phyloP scores from a whole-genome alignment of 2,329 filamentous ascomycete species.

The Cytospora chrysosperma region DNA sequence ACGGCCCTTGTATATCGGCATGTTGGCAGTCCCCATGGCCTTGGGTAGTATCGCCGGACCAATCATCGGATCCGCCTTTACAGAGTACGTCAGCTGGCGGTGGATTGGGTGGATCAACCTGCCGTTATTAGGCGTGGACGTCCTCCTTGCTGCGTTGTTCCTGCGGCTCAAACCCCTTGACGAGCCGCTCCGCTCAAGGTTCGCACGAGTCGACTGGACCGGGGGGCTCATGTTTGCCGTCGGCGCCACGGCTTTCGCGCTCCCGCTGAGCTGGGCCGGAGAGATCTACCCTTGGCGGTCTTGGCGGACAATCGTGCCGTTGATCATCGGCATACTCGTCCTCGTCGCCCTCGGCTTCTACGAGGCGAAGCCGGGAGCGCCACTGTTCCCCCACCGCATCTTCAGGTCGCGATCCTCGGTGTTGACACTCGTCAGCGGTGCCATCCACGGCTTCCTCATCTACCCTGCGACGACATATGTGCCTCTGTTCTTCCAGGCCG shows the following conservation, averaged over 20 bases:
- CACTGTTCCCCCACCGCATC: conserved; percentile 35
- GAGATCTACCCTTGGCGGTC: conserved; percentile 35
- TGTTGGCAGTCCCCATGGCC: conserved; percentile 31
- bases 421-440: conserved; percentile 29
- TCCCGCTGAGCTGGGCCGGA: conserved; percentile 38
- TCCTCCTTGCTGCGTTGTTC: conserved; percentile 24
- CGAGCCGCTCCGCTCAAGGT: conserved; percentile 6
- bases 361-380: conserved; percentile 31
- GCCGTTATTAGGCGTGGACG: conserved; percentile 28
- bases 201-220: conserved; percentile 34
- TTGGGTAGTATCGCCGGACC: conserved; percentile 33
- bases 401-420: conserved; percentile 30
- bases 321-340: conserved; percentile 32
- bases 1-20: conserved; percentile 31
- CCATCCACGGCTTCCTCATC: conserved; percentile 35
- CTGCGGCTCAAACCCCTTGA: conserved; percentile 27
- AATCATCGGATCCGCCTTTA: conserved; percentile 32
- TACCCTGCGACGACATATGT: conserved; percentile 34
- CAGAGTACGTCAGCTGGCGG: conserved; percentile 29
- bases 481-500: conserved; percentile 37
- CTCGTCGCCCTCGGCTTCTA: conserved; percentile 33
- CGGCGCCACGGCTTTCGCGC: conserved; percentile 30
- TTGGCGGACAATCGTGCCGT: conserved; percentile 35
- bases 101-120: conserved; percentile 36
- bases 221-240: conserved; percentile 26